phyloP scores from a whole-genome alignment of 805 yeast genomes.

The Ogataea pini region DNA sequence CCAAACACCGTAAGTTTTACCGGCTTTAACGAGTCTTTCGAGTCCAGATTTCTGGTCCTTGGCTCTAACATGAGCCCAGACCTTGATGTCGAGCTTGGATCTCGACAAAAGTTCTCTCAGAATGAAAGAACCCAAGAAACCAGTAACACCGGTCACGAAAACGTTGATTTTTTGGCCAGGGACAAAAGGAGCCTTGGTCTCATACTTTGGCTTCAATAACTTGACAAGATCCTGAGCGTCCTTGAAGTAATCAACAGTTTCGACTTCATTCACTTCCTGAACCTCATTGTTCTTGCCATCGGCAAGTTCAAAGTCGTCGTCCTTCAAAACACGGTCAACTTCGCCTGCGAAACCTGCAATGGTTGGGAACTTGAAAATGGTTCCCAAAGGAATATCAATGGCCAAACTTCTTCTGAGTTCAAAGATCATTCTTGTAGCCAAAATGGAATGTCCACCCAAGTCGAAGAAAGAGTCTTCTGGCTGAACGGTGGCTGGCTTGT shows the following conservation, averaged over 20 bases:
- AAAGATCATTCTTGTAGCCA: constrained; percentile 96
- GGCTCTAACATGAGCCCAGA: constrained; percentile 93
- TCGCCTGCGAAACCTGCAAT: constrained; percentile 74
- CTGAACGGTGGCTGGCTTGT: constrained; percentile 72
- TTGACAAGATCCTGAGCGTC: constrained; percentile 66
- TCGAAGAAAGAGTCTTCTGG: constrained; percentile 92
- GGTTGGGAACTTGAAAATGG: constrained; percentile 88
- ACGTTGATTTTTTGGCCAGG: constrained; percentile 41
- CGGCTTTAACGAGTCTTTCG: constrained; percentile 72
- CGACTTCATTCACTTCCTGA: constrained; percentile 24
- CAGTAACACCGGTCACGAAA: constrained; percentile 94
- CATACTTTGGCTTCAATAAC: constrained; percentile 46
- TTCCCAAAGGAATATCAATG: constrained; percentile 85
- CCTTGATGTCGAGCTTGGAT: constrained; percentile 48
- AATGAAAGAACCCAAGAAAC: constrained; percentile 91
- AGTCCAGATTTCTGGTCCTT: constrained; percentile 64
- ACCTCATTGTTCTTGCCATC: constrained; percentile 35
- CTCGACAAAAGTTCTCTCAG: constrained; percentile 73
- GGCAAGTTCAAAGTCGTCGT: constrained; percentile 48
- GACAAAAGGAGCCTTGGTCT: constrained; percentile 38
- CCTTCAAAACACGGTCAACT: constrained; percentile 57
- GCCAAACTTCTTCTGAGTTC: constrained; percentile 76
- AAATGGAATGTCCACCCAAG: constrained; percentile 95
- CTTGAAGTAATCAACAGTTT: constrained; percentile 54
- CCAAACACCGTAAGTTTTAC: constrained; percentile 83